Evolutionary conservation across 106 monocot species (phyloP).

Genomic region (Platanthera guangdongensis): DNA sequence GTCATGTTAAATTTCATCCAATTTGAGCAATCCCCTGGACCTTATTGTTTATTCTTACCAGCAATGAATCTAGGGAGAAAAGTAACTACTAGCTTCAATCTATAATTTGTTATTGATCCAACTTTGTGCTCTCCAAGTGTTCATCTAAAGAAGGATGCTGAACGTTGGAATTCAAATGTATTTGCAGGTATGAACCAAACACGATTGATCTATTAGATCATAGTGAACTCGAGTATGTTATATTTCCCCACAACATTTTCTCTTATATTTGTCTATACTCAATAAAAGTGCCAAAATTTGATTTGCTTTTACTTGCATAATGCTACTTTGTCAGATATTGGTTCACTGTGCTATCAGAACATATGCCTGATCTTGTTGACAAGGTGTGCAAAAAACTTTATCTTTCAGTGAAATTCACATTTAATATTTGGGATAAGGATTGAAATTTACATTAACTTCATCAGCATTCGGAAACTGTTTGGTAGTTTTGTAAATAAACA

Average conservation of each 20-base stretch:
- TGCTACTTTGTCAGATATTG: constrained; percentile 61
- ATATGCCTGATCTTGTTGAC: constrained; percentile 91
- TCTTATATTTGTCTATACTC: background rate
- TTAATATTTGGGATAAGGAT: background rate
- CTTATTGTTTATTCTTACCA: background rate
- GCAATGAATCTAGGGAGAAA: background rate
- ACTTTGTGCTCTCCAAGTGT: background rate
- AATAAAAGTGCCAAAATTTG: background rate
- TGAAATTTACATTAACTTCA: background rate
- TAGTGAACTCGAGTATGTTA: constrained; percentile 78
- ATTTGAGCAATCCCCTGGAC: background rate
- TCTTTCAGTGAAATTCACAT: background rate
- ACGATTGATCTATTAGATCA: constrained; percentile 88
- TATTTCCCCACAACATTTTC: background rate
- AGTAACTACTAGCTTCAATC: background rate
- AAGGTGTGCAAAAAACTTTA: constrained; percentile 48
- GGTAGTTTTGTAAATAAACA: background rate
- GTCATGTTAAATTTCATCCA: background rate
- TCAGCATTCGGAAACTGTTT: background rate
- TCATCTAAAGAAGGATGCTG: background rate
- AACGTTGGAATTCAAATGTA: constrained; percentile 2
- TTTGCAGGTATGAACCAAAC: constrained; percentile 95
- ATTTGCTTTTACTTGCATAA: background rate
- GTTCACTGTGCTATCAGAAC: constrained; percentile 77
- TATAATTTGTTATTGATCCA: background rate